Base-by-base conservation (phyloP, 2,329 filamentous ascomycete species). In the Apiospora kogelbergensis region DNA sequence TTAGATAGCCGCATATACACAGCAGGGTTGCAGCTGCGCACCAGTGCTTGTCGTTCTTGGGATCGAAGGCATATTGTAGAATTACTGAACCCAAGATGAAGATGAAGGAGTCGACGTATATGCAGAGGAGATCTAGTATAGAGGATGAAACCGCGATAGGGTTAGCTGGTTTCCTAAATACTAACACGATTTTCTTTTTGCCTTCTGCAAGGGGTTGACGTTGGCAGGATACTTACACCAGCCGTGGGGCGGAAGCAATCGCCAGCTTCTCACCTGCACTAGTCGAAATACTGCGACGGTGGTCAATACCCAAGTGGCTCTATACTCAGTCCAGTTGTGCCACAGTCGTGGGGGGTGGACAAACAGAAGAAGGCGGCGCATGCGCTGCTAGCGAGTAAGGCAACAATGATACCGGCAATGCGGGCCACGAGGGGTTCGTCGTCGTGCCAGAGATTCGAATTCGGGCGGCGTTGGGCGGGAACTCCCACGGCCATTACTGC, bases 41-140 rank as follows among this genome's bases (percentile, higher is more conserved):
- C 48, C 48, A 57, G 26, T 30, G 26, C 6, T 4, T 57, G 48
- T 57, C 26, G 15, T 57, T 57, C 26, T 33, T 57, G 6, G 48
- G 26, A 6, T 57, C 48, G 26, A 57, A 57, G 48, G 48, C 48
- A 57, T 57, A 57, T 33, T 57, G 48, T 33, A 57, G 48, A 13
- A 57, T 57, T 6, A 57, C 48, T 15, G 48, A 57, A 17, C 48
- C 48, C 48, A 57, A 3, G 9, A 57, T 64, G n/a, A 42, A 42
- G 1, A n/a, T 13, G 60, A 64, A 64, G n/a, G 33, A 64, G 60
- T 64, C 60, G 33, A 42, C 60, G 60, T 64, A 64, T 15, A 64
- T 64, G 37, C 15, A 22, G 6, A 64, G 60, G 33, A 57, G 48
- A 30, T 57, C 48, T 57, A 3, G 10, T 24, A n/a, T n/a, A n/a